Evolutionary conservation across 768 basidiomycete genomes (phyloP), one percentile per base, ranked within the genome.

Genomic region (Cyclocybe cylindracea): DNA sequence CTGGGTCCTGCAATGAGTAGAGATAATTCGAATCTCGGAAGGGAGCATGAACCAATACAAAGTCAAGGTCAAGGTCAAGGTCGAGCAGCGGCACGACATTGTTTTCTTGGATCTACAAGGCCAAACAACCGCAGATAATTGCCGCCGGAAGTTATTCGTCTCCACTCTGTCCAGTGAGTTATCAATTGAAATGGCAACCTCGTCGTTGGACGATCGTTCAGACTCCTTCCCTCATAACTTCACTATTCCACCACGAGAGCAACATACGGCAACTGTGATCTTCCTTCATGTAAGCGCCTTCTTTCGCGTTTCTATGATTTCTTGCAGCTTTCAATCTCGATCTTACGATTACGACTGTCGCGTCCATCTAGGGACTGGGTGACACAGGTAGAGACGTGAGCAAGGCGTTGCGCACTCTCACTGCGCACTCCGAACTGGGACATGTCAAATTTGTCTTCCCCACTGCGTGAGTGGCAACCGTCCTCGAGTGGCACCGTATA

Each of bases 401-500:
- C 53, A 82, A 83, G 7, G 80, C 91, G 13, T 86, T 87, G 24
- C 73, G 82, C 44, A 77, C 79, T 73, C 75, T 94, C 56, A 73
- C 74, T 51, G 40, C 50, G 1, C 74, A 84, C 51, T 64, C 76
- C 34, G 72, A 63, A 2, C 70, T 93, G 24, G 73, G 77, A 6
- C 85, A 94, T 60, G 75, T 94, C 51, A 94, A 94, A 74, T 95
- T 91, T 86, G 72, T 96, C 31, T 74, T 97, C 18, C 93, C 92
- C 13, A 83, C 90, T 62, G 85, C 89, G 77, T 87, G 70, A 74
- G 83, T 71, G 29, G 24, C 24, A 24, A 24, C 24, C 24, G 5
- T 44, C 40, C 39, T 5, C 44, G 19, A 14, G 32, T 46, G 39
- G 34, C 46, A 5, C 54, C 31, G 24, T 36, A 13, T 14, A n/a